phyloP scores from a whole-genome alignment of 169 alveolate genomes.

The Cryptosporidium sp. region DNA sequence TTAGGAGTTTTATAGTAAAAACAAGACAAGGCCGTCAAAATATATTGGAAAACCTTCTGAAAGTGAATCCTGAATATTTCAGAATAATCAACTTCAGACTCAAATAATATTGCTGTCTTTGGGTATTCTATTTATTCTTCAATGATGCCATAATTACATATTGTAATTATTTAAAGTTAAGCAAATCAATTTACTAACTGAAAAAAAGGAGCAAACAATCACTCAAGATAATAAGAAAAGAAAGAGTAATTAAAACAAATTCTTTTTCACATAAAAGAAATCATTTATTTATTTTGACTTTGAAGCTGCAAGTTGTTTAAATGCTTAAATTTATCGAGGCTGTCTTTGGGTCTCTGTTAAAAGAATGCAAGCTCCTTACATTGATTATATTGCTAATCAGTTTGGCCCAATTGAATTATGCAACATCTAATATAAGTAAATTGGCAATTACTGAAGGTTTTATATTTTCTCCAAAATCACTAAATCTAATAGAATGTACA shows the following conservation, averaged over 20 bases:
- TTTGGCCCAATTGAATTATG: background rate
- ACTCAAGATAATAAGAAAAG: background rate
- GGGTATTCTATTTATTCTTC: background rate
- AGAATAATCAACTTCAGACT: background rate
- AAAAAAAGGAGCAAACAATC: background rate
- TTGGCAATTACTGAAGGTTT: conserved; percentile 50
- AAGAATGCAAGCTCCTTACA: background rate
- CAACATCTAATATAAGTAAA: background rate
- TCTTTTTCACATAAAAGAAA: background rate
- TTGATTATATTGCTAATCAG: background rate
- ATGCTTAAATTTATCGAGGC: background rate
- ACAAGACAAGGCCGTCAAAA: background rate
- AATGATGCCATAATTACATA: background rate
- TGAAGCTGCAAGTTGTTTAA: background rate
- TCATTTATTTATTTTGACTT: background rate
- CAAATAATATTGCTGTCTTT: background rate
- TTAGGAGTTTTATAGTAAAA: background rate
- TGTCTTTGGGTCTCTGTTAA: background rate
- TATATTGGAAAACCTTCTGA: background rate
- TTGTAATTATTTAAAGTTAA: background rate
- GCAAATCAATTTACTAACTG: background rate
- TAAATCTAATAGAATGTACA: conserved; percentile 52
- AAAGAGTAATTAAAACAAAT: background rate
- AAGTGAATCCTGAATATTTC: background rate
- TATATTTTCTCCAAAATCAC: conserved; percentile 35